Percentiles rank a stretch among this genome's conserved stretches.
These are phyloP conservation scores for Metarhizium humberi DNA, from an alignment of 2,329 filamentous ascomycete genomes.

Conservation along the genomic window DNA sequence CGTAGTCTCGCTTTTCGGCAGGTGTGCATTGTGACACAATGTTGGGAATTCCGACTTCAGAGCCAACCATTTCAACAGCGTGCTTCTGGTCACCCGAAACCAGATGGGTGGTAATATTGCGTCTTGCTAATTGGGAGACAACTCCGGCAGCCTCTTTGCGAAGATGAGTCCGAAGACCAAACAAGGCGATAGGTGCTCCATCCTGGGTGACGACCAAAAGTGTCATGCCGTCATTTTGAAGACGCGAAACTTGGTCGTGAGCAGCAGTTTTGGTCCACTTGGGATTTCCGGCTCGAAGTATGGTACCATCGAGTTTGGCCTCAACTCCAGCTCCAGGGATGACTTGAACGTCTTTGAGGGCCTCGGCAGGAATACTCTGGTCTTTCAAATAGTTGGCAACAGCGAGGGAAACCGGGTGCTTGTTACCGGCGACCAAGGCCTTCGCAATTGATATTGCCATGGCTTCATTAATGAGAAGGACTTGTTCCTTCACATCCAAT, in stretches of 20 bases:
- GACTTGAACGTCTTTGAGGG: slow-evolving; percentile 20
- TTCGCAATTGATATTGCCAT: slow-evolving; percentile 16
- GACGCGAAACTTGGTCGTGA: slow-evolving; percentile 10
- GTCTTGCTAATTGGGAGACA: slow-evolving; percentile 33
- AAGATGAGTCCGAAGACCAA: slow-evolving; percentile 33
- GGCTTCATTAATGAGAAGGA: slow-evolving; percentile 13
- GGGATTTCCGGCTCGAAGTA: slow-evolving; percentile 35
- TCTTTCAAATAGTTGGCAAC: slow-evolving; percentile 31
- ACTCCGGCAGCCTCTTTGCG: slow-evolving; percentile 31
- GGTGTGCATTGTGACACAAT: slow-evolving; percentile 38
- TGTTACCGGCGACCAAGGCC: slow-evolving; percentile 26
- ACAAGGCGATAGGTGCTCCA: slow-evolving; percentile 30
- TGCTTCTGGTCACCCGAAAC: slow-evolving; percentile 46
- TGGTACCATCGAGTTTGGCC: slow-evolving; percentile 19
- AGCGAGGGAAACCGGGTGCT: slow-evolving; percentile 41
- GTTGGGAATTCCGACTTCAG: slow-evolving; percentile 29
- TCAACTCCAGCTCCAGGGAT: slow-evolving; percentile 31
- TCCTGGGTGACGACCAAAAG: slow-evolving; percentile 17
- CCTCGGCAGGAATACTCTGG: slow-evolving; percentile 2
- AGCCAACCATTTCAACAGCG: slow-evolving; percentile 39
- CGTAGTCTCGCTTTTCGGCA: slow-evolving; percentile 43
- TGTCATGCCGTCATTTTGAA: slow-evolving; percentile 15
- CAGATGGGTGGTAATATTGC: slow-evolving; percentile 41
- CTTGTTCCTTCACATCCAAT: slow-evolving; percentile 16
- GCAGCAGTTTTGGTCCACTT: slow-evolving; percentile 27